phyloP scores from a whole-genome alignment of 116 monocot genomes.

The Dioscorea cayenensis region DNA sequence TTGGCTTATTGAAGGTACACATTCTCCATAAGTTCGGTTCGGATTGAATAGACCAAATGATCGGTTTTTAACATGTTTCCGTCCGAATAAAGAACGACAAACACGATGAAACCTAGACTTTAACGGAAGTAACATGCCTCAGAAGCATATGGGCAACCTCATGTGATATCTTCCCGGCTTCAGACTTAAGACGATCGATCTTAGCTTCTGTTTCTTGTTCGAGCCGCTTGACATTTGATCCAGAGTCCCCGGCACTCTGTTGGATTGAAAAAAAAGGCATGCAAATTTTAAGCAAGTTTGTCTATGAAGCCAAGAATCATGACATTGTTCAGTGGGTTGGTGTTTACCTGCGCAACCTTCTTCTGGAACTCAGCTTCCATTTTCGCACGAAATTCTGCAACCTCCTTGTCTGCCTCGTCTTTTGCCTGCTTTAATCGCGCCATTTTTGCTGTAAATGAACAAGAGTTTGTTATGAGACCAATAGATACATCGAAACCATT shows the following conservation, averaged over 20 bases:
- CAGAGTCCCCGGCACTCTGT: constrained; percentile 73
- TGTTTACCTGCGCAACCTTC: constrained; percentile 61
- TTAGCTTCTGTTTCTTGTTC: constrained; percentile 59
- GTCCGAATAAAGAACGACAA: neutral
- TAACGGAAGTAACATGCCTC: constrained; percentile 61
- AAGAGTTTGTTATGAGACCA: neutral
- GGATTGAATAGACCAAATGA: neutral
- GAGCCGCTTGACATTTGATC: constrained; percentile 67
- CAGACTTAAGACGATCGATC: constrained; percentile 35
- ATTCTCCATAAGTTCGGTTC: too few relatives aligned
- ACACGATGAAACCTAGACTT: constrained; percentile 27
- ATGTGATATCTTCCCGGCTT: constrained; percentile 32
- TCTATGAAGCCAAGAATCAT: neutral
- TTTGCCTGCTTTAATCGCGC: constrained; percentile 86
- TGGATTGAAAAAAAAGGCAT: neutral
- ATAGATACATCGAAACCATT: neutral
- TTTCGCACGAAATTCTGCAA: constrained; percentile 67
- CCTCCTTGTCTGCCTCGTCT: constrained; percentile 82
- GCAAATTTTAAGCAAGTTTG: neutral
- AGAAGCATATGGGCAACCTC: constrained; percentile 72
- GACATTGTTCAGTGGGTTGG: neutral
- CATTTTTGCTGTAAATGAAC: constrained; percentile 44
- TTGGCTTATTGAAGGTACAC: too few relatives aligned
- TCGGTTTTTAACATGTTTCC: neutral
- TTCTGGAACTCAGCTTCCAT: constrained; percentile 77